These are phyloP conservation scores for Clavispora phyllophila DNA, from an alignment of 805 yeast species.

Conservation along the genomic window DNA sequence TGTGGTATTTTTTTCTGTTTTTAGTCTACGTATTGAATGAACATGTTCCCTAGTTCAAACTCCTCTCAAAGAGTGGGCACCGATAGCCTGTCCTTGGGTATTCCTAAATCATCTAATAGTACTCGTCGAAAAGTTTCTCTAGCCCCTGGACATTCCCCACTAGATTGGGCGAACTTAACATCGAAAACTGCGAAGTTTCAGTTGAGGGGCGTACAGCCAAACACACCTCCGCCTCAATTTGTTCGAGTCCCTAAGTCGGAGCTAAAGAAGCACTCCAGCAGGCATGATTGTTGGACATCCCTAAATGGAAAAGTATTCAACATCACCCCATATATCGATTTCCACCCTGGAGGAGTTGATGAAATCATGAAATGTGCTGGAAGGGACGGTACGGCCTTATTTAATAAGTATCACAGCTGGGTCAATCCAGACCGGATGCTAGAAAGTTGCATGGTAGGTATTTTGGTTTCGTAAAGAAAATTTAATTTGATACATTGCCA, in stretches of 20 bases:
- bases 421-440: slow-evolving; percentile 81
- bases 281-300: slow-evolving; percentile 82
- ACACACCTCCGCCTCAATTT: slow-evolving; percentile 48
- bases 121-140: slow-evolving; percentile 50
- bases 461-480: slow-evolving; percentile 11
- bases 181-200: slow-evolving; percentile 38
- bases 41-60: slow-evolving; percentile 21
- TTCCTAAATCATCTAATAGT: neutral
- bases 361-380: slow-evolving; percentile 80
- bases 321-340: slow-evolving; percentile 74
- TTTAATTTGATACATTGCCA: slow-evolving; percentile 11
- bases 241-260: slow-evolving; percentile 53
- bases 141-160: slow-evolving; percentile 76
- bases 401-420: slow-evolving; percentile 66
- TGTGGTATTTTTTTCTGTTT: neutral
- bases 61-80: slow-evolving; percentile 32
- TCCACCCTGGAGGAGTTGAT: slow-evolving; percentile 90
- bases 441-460: slow-evolving; percentile 73
- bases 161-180: slow-evolving; percentile 76
- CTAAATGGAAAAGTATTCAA: slow-evolving; percentile 79
- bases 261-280: slow-evolving; percentile 50
- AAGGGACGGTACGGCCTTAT: slow-evolving; percentile 70
- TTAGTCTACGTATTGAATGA: neutral
- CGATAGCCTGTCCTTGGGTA: neutral
- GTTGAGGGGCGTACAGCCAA: slow-evolving; percentile 48